Base-by-base conservation (phyloP, 495 filamentous ascomycete genomes). In the Trichoderma gamsii region DNA sequence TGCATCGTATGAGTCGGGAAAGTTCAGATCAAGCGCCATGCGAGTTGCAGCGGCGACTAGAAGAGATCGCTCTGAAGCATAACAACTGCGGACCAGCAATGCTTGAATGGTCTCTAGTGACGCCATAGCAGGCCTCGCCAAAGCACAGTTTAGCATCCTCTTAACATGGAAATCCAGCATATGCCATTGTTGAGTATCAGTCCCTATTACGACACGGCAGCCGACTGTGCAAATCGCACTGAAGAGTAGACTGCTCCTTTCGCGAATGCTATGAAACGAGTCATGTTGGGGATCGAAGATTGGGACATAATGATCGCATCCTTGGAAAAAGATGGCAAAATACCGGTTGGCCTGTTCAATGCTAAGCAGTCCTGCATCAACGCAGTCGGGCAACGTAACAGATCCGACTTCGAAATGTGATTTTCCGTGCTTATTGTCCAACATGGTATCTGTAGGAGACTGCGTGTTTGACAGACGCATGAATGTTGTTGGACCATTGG, bases 171-270 rank as follows among this genome's bases (percentile, higher is more conserved):
- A 74, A 38, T 77, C 75, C 6, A 84, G 70, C 9, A 78, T 35
- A 51, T 81, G 77, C 0, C 78, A 80, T 25, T 76, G 73, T 43
- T 77, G 71, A 0, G 78, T 76, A 3, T 72, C 74, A 13, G 76
- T 70, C 67, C 73, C 79, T 78, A 27, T 66, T 9, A 41, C 29
- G 15, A 38, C 29, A 35, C 80, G 79, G 69, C 78, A 80, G 9
- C 83, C 83, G 56, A 82, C 78, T 5, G 80, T 80, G 66, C 80
- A 80, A 6, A 85, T 84, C 3, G 79, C 77, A 71, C 84, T 80
- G 32, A 83, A 74, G 0, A 83, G 71, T 61, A 82, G 81, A 27
- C 77, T 76, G 38, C 80, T 81, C 23, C 81, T 71, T 41, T 67
- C 68, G 21, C 80, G 73, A 16, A 83, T 75, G 0, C 77, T 79